These are phyloP conservation scores for Mycena olivaceomarginata DNA, from an alignment of 768 basidiomycete genomes.

Conservation along the genomic window DNA sequence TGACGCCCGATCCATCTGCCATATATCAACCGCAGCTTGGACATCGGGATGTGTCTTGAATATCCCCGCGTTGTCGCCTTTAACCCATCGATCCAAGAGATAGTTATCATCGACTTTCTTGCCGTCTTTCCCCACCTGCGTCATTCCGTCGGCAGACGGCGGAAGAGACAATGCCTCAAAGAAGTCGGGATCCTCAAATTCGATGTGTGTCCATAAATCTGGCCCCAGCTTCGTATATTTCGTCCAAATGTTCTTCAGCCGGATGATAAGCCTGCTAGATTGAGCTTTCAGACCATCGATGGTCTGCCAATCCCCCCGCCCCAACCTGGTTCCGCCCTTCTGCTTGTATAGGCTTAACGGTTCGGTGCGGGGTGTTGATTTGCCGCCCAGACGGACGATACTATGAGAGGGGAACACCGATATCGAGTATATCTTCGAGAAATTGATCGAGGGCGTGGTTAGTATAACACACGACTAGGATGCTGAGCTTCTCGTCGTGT, in stretches of 20 bases:
- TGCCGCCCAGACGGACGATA: constrained; percentile 78
- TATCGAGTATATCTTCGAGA: constrained; percentile 75
- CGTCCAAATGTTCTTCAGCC: constrained; percentile 53
- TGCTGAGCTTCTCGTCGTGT: constrained; percentile 68
- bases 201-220: constrained; percentile 66
- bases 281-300: constrained; percentile 63
- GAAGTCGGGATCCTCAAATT: constrained; percentile 68
- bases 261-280: constrained; percentile 29
- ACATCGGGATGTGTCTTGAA: constrained; percentile 56
- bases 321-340: constrained; percentile 46
- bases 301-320: constrained; percentile 59
- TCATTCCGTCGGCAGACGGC: constrained; percentile 65
- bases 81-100: constrained; percentile 69
- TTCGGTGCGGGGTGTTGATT: constrained; percentile 69
- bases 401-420: constrained; percentile 68
- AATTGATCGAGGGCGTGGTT: constrained; percentile 87
- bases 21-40: constrained; percentile 51
- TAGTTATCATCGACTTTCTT: constrained; percentile 58
- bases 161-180: constrained; percentile 69
- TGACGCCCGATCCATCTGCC: constrained; percentile 55
- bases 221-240: constrained; percentile 42
- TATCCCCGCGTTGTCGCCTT: constrained; percentile 65
- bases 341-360: constrained; percentile 67
- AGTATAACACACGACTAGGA: constrained; percentile 84
- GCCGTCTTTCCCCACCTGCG: constrained; percentile 62